phyloP scores from a whole-genome alignment of 139 green algal genomes.

The Picochlorum sp. region DNA sequence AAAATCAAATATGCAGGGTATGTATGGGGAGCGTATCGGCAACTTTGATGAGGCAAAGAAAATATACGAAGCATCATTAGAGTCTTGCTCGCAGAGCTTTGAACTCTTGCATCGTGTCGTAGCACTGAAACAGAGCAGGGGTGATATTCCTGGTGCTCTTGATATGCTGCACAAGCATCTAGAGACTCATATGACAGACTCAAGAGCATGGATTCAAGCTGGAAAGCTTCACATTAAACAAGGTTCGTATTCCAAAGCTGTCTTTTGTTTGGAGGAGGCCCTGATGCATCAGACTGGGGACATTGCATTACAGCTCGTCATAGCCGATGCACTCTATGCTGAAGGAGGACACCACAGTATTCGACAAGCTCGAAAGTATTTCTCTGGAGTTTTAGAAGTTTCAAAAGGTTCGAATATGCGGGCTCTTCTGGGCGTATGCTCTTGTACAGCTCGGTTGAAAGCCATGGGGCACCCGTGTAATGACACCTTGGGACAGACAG shows the following conservation, averaged over 20 bases:
- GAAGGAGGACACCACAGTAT: constrained; percentile 35
- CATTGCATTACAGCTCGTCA: constrained; percentile 38
- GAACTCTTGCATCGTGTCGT: constrained; percentile 55
- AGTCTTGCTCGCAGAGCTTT: constrained; percentile 33
- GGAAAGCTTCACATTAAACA: constrained; percentile 69
- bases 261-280: constrained; percentile 79
- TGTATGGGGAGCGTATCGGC: constrained; percentile 55
- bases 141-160: constrained; percentile 37
- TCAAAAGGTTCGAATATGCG: constrained; percentile 21
- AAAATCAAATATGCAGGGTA: too few species aligned
- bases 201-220: constrained; percentile 72
- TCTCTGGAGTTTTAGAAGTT: constrained; percentile 52
- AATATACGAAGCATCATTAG: constrained; percentile 47
- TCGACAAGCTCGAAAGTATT: constrained; percentile 51
- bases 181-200: constrained; percentile 48
- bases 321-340: constrained; percentile 70
- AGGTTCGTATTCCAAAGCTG: constrained; percentile 55
- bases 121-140: constrained; percentile 38
- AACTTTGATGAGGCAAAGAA: constrained; percentile 27
- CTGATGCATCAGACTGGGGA: constrained; percentile 50
- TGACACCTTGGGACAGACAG: constrained; percentile 27
- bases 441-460: constrained; percentile 21
- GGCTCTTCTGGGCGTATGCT: constrained; percentile 41
- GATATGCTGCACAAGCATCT: constrained; percentile 56
- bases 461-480: background rate